phyloP scores from a whole-genome alignment of 1,139 yeast species.

The Hemisphaericaspora subhashii region DNA sequence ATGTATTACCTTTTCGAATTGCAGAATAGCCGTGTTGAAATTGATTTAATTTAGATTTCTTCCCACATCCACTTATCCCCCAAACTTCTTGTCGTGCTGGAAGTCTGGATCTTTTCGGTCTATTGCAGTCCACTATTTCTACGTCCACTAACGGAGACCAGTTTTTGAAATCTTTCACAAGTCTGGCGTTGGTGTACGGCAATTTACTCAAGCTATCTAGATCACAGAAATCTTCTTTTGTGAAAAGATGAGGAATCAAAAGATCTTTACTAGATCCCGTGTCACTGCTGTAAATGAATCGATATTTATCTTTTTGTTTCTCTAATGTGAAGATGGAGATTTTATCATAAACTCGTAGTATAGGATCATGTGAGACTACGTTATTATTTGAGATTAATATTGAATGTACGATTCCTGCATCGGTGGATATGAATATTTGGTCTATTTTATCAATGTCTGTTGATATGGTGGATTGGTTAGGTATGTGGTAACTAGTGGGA shows the following conservation, averaged over 20 bases:
- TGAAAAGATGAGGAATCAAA: slow-evolving; percentile 18
- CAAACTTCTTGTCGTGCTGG: slow-evolving; percentile 42
- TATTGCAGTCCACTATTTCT: slow-evolving; percentile 30
- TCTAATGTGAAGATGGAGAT: slow-evolving; percentile 37
- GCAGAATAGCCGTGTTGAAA: slow-evolving; percentile 41
- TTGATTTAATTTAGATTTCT: slow-evolving; percentile 38
- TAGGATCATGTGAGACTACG: slow-evolving; percentile 17
- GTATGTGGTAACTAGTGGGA: slow-evolving; percentile 39
- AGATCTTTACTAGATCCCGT: slow-evolving; percentile 36
- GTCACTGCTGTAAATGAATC: slow-evolving; percentile 33
- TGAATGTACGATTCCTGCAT: slow-evolving; percentile 41
- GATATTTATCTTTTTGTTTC: slow-evolving; percentile 17
- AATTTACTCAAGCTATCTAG: slow-evolving; percentile 13
- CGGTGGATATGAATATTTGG: slow-evolving; percentile 42
- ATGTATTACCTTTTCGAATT: slow-evolving; percentile 25
- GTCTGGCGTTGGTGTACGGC: slow-evolving; percentile 12
- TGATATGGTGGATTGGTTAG: slow-evolving; percentile 20
- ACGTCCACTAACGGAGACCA: slow-evolving; percentile 54
- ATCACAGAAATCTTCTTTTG: slow-evolving; percentile 15
- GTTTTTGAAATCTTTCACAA: slow-evolving; percentile 33
- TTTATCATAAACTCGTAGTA: slow-evolving; percentile 30
- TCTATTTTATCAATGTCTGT: slow-evolving; percentile 20
- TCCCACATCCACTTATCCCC: slow-evolving; percentile 47
- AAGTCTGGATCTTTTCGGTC: slow-evolving; percentile 17
- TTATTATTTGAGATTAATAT: slow-evolving; percentile 20